Evolutionary conservation across 2,329 filamentous ascomycete species (phyloP), one percentile per base, ranked within the genome.

Genomic region (Fusarium guadeloupense): DNA sequence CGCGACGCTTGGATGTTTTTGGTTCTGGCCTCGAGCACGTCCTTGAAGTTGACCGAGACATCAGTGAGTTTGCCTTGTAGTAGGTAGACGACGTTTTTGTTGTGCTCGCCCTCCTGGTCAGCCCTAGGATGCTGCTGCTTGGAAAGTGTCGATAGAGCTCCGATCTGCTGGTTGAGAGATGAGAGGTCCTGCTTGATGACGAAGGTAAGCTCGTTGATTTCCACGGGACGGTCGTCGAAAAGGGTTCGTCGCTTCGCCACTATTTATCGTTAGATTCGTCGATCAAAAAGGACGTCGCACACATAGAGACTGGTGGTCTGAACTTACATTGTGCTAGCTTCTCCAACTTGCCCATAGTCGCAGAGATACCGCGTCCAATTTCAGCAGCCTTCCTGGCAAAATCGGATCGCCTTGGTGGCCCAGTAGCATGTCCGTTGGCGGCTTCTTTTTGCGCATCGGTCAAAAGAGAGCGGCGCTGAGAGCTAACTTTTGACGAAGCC

Each of bases 181-280:
- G 92, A 92, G 46, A 98, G 85, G 72, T 98, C 94, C 81, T 98
- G 94, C 80, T 98, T 98, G 82, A 98, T 97, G 72, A 98, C 91
- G 72, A 93, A 97, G 8, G 93, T 97, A 75, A 97, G 86, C 77
- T 98, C 93, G 75, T 95, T 95, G 75, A 98, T 97, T 78, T 99
- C 95, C 50, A 97, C 91, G 0, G 95, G 93, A 74, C 92, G 87
- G 79, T 99, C 95, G 76, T 99, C 95, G 75, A 99, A 99, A 37
- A 99, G 87, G 9, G 95, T 97, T 78, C 97, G 96, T 71, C 94
- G 88, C 76, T 93, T 94, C n/a, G 95, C 95, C 73, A 99, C 88
- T 91, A 5, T 54, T 43, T 28, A 17, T 25, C 14, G 3, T 70
- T 23, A 69, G 60, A 19, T 14, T 33, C 23, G 40, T 54, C 9